Evolutionary conservation across 768 basidiomycete species (phyloP), one percentile per base, ranked within the genome.

Genomic region (Lactarius sp.): DNA sequence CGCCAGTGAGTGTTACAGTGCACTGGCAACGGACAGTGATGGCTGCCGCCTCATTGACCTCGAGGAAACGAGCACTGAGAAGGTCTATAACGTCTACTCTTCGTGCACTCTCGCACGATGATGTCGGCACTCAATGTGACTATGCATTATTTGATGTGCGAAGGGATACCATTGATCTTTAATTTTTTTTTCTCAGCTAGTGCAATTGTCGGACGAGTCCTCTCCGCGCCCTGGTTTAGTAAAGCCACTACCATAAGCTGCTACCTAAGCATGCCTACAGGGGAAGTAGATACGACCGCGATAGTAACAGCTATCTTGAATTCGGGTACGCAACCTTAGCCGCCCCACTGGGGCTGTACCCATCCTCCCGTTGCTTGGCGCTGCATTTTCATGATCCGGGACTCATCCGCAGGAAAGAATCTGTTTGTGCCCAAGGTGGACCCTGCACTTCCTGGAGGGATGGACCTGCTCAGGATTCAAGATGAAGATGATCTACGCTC

Each of bases 231-330:
- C 2, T 76, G 78, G 9, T 87, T 90, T 68, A 73, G 77, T 41
- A 69, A 69, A 44, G 79, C 78, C 56, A 78, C 73, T 56, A 76
- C 77, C 5, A 72, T 91, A 36, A 85, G 88, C 75, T 92, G 90
- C 72, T 92, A 87, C 71, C 77, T 92, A 47, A 91, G 84, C 73
- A 91, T 92, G 90, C 87, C 88, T 12, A 71, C 79, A 2, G 87
- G 80, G 4, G 90, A 92, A 69, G 77, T 85, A 31, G 80, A 86
- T 68, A 92, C 90, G 0, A 70, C 78, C 4, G 69, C 70, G 0
- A 66, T 92, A 41, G 78, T 83, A 12, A 71, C 78, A 12, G 76
- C 76, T 14, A 79, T 91, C 59, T 71, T 91, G n/a, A 70, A 75
- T 22, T 72, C 75, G 10, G 84, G 89, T 89, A 62, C 50, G 82